Evolutionary conservation across 164 flowering plant species (phyloP), one percentile per base, ranked within the genome.

Genomic region (Litsea cubeba): DNA sequence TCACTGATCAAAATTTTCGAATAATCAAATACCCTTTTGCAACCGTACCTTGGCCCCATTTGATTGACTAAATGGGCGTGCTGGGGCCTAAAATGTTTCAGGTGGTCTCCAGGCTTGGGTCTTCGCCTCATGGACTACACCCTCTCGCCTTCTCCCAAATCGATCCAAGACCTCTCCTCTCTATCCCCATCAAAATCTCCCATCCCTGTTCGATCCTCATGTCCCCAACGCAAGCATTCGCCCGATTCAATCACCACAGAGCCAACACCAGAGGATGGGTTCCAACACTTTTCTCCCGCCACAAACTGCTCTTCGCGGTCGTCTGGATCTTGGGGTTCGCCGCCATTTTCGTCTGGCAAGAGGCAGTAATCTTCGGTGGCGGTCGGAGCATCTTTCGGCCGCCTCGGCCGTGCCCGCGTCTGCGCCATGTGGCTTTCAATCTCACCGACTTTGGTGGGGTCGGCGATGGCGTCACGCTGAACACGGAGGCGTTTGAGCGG

Each of bases 401-500:
- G 30, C 60, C 69, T 5, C 58, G 79, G 63, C 76, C 84, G 3
- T 50, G 88, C 10, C 97, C 97, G 14, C 78, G 22, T 78, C 65
- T 89, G 73, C 81, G 99, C 65, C 89, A 90, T 1, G 80, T 79
- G 28, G 89, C 82, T 15, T 92, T 88, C 76, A 89, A 90, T 79
- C 68, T 96, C 84, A 92, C 91, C 8, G 97, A 94, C 72, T 96
- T 96, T 35, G 98, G 98, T 0, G 99, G 78, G 24, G 89, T 89
- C 0, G 99, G 99, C 0, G 99, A 94, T 74, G 98, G 99, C 0
- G 87, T 81, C 7, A 89, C 94, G 11, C n/a, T 84, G 65, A 94
- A 96, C 71, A 94, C 97, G 2, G 83, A 73, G 76, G 99, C 99
- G 0, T 96, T 96, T 68, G 91, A 92, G 88, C 79, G 80, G 80